Percentiles rank a stretch among this genome's conserved stretches.
Evolutionary conservation across 148 eudicot genomes (phyloP).

Genomic region (Cornus suecica): DNA sequence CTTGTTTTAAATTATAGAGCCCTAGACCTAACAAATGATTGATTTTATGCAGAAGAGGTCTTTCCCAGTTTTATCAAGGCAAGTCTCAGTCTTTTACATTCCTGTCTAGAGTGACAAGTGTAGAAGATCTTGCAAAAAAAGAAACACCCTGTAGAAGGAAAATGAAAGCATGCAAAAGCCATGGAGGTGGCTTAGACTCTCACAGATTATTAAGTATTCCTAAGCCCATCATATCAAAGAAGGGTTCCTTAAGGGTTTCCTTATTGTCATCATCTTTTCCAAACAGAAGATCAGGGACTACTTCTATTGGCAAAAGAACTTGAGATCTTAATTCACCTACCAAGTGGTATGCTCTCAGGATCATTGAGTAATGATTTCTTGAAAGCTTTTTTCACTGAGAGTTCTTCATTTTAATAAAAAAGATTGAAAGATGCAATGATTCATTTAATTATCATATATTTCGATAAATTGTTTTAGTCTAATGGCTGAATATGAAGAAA

Average conservation of each 20-base stretch:
- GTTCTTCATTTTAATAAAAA: no score
- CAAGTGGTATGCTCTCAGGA: no score
- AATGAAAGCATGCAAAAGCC: conserved; percentile 57
- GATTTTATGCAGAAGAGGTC: conserved; percentile 58
- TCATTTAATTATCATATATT: no score
- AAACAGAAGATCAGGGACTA: conserved; percentile 22
- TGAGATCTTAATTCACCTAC: not conserved
- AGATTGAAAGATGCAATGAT: no score
- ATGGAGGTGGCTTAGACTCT: conserved; percentile 52
- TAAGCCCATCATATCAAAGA: conserved; percentile 63
- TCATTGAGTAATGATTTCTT: no score
- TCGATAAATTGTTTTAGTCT: no score
- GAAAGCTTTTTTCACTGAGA: no score
- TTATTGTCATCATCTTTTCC: conserved; percentile 32
- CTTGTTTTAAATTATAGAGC: not conserved
- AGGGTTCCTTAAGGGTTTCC: conserved; percentile 30
- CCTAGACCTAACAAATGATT: not conserved
- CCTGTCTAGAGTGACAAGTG: conserved; percentile 63
- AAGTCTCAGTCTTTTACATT: conserved; percentile 80
- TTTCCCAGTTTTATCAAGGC: conserved; percentile 77
- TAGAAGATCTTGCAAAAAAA: conserved; percentile 78
- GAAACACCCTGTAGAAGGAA: conserved; percentile 39
- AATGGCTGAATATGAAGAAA: no score
- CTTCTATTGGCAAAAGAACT: conserved; percentile 5
- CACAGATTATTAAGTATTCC: conserved; percentile 50